These are phyloP conservation scores for Bipolaris bicolor DNA, from an alignment of 2,329 filamentous ascomycete species.

Conservation along the genomic window DNA sequence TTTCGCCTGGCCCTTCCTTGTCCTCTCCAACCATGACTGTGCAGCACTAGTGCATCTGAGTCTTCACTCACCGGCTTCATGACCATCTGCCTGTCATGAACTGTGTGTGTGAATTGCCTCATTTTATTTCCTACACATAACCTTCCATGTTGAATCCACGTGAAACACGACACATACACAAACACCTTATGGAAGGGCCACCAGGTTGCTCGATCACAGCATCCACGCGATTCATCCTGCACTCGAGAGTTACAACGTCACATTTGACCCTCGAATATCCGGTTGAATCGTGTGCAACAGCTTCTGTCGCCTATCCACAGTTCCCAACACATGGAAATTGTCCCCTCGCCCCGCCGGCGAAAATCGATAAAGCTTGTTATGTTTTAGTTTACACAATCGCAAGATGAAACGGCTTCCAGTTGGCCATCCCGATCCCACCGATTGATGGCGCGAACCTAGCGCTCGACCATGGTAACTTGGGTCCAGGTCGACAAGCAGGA, in stretches of 20 bases:
- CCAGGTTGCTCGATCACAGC: constrained; percentile 3
- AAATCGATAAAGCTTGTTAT: constrained; percentile 42
- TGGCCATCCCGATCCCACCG: constrained; percentile 17
- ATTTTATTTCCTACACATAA: constrained; percentile 7
- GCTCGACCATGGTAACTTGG: constrained; percentile 2
- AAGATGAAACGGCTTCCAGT: constrained; percentile 27
- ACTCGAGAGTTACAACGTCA: constrained; percentile 8
- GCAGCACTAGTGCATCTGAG: constrained; percentile 18
- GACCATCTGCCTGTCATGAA: constrained; percentile 6
- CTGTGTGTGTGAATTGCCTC: constrained; percentile 14
- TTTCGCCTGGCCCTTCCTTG: constrained; percentile 24
- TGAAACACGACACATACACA: constrained; percentile 2
- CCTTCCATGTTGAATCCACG: constrained; percentile 10
- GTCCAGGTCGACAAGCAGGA: constrained; percentile 4
- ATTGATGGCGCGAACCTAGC: constrained; percentile 16
- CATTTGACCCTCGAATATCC: constrained; percentile 15
- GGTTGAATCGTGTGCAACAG: constrained; percentile 7
- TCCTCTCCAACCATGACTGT: constrained; percentile 12
- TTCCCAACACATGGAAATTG: constrained; percentile 22
- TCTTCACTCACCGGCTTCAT: constrained; percentile 8
- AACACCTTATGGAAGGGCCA: background rate
- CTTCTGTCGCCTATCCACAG: constrained; percentile 20
- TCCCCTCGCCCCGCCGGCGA: constrained; percentile 16
- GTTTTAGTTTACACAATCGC: constrained; percentile 24
- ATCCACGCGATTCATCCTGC: constrained; percentile 7